phyloP scores from a whole-genome alignment of 768 basidiomycete genomes.

The Serendipita sp. region DNA sequence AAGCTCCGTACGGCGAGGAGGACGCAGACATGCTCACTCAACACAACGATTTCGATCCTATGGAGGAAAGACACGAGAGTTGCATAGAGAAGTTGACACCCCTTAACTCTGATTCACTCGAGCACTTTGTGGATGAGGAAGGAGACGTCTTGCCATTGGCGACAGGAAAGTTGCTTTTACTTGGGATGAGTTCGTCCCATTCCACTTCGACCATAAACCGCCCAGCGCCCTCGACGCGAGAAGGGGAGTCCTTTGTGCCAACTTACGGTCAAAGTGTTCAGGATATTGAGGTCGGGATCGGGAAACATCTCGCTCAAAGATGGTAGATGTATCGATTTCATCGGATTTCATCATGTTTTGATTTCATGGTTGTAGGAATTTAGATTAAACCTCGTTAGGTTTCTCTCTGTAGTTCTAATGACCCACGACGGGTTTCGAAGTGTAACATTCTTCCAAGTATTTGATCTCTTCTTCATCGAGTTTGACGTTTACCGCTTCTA shows the following conservation, averaged over 20 bases:
- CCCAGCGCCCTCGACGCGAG: neutral
- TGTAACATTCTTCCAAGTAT: constrained; percentile 20
- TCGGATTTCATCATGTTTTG: neutral
- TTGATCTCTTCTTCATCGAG: constrained; percentile 21
- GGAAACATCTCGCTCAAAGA: neutral
- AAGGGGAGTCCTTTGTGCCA: neutral
- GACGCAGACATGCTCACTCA: too few species aligned
- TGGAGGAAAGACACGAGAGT: too few species aligned
- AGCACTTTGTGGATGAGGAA: neutral
- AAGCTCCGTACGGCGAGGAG: too few species aligned
- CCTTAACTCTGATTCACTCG: neutral
- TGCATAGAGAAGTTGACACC: neutral
- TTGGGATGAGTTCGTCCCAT: neutral
- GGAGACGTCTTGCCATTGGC: neutral
- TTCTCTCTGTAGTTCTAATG: neutral
- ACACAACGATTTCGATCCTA: too few species aligned
- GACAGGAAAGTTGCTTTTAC: neutral
- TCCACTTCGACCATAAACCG: neutral
- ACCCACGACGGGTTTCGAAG: constrained; percentile 11
- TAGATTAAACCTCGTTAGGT: neutral
- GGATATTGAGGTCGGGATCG: neutral
- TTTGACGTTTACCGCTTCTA: constrained; percentile 12
- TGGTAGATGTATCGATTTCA: neutral
- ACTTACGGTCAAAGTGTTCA: constrained; percentile 1
- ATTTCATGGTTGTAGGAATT: too few species aligned